Base-by-base conservation (phyloP, 495 filamentous ascomycete genomes). In the Daldinia vernicosa region DNA sequence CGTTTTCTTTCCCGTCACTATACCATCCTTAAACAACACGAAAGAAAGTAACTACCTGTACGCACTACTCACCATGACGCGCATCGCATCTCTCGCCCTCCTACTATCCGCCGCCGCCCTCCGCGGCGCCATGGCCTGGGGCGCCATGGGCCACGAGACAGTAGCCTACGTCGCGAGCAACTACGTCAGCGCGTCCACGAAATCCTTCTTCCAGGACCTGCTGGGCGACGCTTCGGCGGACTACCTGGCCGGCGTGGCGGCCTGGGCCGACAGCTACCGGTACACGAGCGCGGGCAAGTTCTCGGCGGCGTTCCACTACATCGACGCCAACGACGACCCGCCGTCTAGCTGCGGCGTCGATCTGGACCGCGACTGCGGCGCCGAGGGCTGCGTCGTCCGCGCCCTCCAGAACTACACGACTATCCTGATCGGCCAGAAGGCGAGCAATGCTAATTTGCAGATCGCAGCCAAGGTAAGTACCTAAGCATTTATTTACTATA, bases 271-370 rank as follows among this genome's bases (percentile, higher is more conserved):
- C 70, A 72, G 76, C 30, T 91, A 87, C 70, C 81, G 87, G 24
- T 80, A 81, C 39, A 88, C 86, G 30, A 67, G 75, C 0, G 88
- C 80, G 5, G 88, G 88, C 9, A 76, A 64, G 28, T 90, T 83
- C 80, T 86, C 84, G 27, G 77, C 80, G 7, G 78, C 84, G 0
- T 86, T 80, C 61, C 89, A 91, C 76, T 90, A 81, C 72, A 88
- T 91, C 72, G 88, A 92, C 78, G 89, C 89, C 6, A 76, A 87
- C 51, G 90, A 92, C 69, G 77, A 80, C 51, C 90, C 90, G 37
- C 83, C 84, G 0, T 84, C 87, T 2, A 78, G 74, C 59, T 92
- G 90, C 78, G 81, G 84, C 57, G 84, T 92, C 19, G 74, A 85
- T 37, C 84, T 84, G 26, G 66, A 75, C 14, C 82, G 88, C 7